A percentile compares a stretch with the other conserved stretches of the same genome.
Conservation (phyloP, 2,329 filamentous ascomycete species). For the Gnomoniopsis smithogilvyi region DNA sequence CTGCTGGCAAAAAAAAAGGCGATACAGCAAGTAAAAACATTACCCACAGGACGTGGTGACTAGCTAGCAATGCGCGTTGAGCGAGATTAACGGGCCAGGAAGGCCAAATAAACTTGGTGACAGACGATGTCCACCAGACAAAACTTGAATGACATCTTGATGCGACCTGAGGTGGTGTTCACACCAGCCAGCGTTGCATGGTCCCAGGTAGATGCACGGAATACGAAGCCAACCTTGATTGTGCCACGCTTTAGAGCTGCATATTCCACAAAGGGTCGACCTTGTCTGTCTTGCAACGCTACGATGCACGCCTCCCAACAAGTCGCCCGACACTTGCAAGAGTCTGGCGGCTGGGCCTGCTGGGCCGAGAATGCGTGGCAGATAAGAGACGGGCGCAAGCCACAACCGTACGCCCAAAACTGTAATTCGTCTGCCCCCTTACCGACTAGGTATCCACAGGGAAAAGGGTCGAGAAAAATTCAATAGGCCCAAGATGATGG, state of each 20-base stretch:
- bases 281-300: conserved; percentile 1
- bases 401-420: not conserved
- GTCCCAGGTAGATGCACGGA: not conserved
- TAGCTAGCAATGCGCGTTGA: no score
- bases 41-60: not conserved
- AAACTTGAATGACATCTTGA: not conserved
- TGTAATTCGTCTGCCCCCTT: not conserved
- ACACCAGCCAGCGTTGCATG: not conserved
- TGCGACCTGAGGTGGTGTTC: not conserved
- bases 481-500: no score
- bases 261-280: conserved; percentile 6
- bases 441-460: no score
- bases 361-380: not conserved
- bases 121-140: no score
- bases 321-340: conserved; percentile 12
- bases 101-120: no score
- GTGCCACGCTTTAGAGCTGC: not conserved
- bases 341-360: not conserved
- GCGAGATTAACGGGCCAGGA: not conserved
- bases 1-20: not conserved
- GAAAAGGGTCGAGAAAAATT: no score
- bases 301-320: not conserved
- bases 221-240: conserved; percentile 9
- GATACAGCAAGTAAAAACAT: not conserved
- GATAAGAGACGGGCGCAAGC: not conserved